Conservation (phyloP, 108 stramenopile species). For the Skeletonema costatum region DNA sequence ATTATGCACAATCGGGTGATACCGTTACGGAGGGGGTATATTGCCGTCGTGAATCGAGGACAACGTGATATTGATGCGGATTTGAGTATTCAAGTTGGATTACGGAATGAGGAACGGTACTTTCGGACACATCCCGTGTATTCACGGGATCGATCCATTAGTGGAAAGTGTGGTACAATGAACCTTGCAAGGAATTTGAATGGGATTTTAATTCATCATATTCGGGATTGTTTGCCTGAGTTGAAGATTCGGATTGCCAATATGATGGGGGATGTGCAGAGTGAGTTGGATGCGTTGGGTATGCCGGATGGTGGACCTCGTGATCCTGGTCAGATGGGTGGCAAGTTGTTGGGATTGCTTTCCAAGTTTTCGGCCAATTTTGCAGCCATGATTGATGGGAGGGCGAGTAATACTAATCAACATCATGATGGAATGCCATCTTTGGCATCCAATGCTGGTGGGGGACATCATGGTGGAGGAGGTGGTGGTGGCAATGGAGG, state of each 20-base stretch:
- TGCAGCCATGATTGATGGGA: conserved; percentile 87
- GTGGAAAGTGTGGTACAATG: conserved; percentile 74
- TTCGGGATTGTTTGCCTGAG: conserved; percentile 96
- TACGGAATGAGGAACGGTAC: conserved; percentile 91
- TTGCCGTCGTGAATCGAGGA: conserved; percentile 96
- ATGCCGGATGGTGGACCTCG: conserved; percentile 40
- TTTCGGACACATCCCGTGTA: conserved; percentile 94
- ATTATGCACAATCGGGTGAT: conserved; percentile 92
- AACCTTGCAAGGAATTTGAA: conserved; percentile 87
- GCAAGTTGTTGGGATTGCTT: conserved; percentile 83
- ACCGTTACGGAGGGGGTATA: conserved; percentile 92
- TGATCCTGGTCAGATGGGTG: conserved; percentile 59
- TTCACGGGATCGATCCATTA: conserved; percentile 56
- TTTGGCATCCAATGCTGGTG: conserved; percentile 7
- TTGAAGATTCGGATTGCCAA: conserved; percentile 88
- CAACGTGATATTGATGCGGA: conserved; percentile 94
- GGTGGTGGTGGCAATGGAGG: conserved; percentile 28
- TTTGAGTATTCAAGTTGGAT: conserved; percentile 83
- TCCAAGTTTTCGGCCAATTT: conserved; percentile 93
- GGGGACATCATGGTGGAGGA: not conserved
- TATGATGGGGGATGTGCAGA: conserved; percentile 90
- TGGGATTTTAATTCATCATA: conserved; percentile 95
- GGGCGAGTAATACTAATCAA: conserved; percentile 58
- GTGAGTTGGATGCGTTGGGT: conserved; percentile 89
- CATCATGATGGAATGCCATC: conserved; percentile 44